Conservation (phyloP, 129 eudicot genomes). For the Glebionis coronaria region DNA sequence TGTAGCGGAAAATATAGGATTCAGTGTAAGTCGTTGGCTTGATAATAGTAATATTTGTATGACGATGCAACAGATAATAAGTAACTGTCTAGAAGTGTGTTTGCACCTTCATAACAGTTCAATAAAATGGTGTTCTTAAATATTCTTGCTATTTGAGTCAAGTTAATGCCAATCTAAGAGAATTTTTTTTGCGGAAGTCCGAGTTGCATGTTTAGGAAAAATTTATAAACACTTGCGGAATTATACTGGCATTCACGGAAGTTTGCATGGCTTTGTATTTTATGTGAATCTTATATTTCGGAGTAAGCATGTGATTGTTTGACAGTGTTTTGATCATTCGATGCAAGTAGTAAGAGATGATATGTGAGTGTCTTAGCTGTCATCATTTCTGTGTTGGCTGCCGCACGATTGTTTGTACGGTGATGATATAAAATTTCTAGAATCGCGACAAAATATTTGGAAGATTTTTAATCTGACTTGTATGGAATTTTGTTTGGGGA, state of each 20-base stretch:
- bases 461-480: conserved; percentile 7
- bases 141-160: neutral
- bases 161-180: conserved; percentile 6
- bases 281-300: conserved; percentile 6
- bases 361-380: conserved; percentile 16
- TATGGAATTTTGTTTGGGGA: conserved; percentile 17
- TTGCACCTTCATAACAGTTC: neutral
- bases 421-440: conserved; percentile 16
- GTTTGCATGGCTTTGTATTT: conserved; percentile 17
- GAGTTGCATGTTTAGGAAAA: conserved; percentile 1
- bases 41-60: conserved; percentile 4
- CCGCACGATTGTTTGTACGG: conserved; percentile 3
- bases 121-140: too few relatives aligned
- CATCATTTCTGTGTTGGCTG: conserved; percentile 13
- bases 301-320: conserved; percentile 8
- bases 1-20: conserved; percentile 14
- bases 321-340: neutral
- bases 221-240: neutral
- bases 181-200: conserved; percentile 9
- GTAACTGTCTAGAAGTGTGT: neutral
- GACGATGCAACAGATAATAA: conserved; percentile 11
- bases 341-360: conserved; percentile 15
- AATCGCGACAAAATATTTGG: conserved; percentile 7
- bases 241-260: conserved; percentile 12
- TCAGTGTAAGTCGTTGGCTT: neutral